Conservation (phyloP, 768 basidiomycete genomes). For the Hypholoma sublateritium region DNA sequence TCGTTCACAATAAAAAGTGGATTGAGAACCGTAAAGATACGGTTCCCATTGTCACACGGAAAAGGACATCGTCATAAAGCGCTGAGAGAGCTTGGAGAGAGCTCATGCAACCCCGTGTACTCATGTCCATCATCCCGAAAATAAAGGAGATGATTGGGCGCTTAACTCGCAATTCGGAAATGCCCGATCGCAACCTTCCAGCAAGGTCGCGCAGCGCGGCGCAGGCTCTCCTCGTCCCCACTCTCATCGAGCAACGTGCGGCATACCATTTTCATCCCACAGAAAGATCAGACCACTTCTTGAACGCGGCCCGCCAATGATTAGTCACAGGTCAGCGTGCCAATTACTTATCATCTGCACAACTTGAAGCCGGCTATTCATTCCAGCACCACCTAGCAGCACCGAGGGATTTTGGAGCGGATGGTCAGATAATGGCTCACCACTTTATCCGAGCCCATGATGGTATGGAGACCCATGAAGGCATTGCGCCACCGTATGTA, state of each 20-base stretch:
- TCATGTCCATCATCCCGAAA: not conserved
- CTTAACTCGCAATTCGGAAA: not conserved
- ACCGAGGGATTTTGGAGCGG: not conserved
- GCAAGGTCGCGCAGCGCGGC: conserved; percentile 1
- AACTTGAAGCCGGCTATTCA: not conserved
- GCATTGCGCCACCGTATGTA: too few species aligned
- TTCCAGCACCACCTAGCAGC: not conserved
- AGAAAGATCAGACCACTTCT: not conserved
- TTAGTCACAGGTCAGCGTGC: not conserved
- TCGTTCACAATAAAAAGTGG: too few species aligned
- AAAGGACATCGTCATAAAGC: too few species aligned
- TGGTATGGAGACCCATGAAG: conserved; percentile 69
- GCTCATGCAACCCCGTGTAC: not conserved
- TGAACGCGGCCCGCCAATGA: not conserved
- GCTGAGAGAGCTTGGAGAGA: too few species aligned
- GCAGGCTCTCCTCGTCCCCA: not conserved
- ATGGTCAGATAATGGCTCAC: conserved; percentile 25
- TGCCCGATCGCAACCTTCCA: not conserved
- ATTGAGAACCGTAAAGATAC: too few species aligned
- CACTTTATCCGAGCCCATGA: conserved; percentile 65
- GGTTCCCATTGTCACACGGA: too few species aligned
- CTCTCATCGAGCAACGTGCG: not conserved
- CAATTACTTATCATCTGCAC: not conserved
- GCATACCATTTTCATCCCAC: not conserved
- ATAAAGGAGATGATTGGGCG: not conserved